These are phyloP conservation scores for Calonectria hawksworthii DNA, from an alignment of 2,329 filamentous ascomycete genomes.

Conservation along the genomic window DNA sequence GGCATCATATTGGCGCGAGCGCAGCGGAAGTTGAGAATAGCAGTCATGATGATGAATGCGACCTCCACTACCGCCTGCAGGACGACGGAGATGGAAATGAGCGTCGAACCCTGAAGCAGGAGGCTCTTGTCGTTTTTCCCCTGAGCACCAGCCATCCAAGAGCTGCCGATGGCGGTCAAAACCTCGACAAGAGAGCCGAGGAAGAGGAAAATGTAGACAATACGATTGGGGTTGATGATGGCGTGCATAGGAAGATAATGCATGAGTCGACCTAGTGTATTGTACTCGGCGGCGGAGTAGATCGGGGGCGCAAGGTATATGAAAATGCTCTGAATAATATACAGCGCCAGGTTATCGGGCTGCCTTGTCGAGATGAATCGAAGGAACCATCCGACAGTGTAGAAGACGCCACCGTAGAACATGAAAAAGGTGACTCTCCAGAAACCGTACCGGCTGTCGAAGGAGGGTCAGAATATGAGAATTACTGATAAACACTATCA, in stretches of 20 bases:
- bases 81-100: constrained; percentile 65
- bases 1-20: constrained; percentile 38
- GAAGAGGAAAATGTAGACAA: constrained; percentile 47
- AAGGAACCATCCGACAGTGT: constrained; percentile 38
- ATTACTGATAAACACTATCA: background rate
- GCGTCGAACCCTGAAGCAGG: constrained; percentile 67
- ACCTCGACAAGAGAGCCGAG: constrained; percentile 40
- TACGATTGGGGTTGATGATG: constrained; percentile 42
- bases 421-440: constrained; percentile 46
- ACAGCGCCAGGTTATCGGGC: constrained; percentile 38
- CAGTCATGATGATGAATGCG: constrained; percentile 40
- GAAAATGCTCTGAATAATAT: constrained; percentile 44
- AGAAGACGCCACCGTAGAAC: constrained; percentile 44
- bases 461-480: background rate
- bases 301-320: constrained; percentile 43
- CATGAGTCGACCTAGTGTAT: constrained; percentile 44
- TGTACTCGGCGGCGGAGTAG: constrained; percentile 45
- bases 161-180: constrained; percentile 41
- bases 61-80: constrained; percentile 47
- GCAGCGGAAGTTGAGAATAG: constrained; percentile 36
- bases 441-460: constrained; percentile 38
- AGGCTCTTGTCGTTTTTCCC: constrained; percentile 63
- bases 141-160: constrained; percentile 42
- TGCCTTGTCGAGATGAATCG: constrained; percentile 37
- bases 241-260: constrained; percentile 45